Conservation (phyloP, 768 basidiomycete species). For the Lyophyllum semitale region DNA sequence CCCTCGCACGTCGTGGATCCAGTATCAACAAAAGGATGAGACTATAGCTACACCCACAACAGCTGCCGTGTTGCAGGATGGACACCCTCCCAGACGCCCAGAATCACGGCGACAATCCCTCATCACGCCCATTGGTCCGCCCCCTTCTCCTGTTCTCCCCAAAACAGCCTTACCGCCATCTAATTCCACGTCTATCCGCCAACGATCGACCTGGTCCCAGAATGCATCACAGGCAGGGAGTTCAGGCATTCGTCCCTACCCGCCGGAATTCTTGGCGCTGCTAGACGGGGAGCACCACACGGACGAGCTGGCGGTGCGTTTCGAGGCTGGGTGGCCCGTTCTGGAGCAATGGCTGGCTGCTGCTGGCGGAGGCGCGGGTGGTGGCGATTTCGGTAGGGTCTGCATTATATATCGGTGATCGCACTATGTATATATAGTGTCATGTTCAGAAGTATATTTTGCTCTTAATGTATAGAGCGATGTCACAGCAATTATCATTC, state of each 20-base stretch:
- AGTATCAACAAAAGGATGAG: constrained; percentile 38
- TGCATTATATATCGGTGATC: constrained; percentile 75
- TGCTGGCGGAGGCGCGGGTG: constrained; percentile 61
- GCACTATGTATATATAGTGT: background rate
- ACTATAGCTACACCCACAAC: constrained; percentile 13
- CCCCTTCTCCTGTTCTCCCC: constrained; percentile 61
- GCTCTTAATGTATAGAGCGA: background rate
- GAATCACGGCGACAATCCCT: constrained; percentile 44
- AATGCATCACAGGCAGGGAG: constrained; percentile 22
- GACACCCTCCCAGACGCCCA: constrained; percentile 20
- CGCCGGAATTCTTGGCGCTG: constrained; percentile 55
- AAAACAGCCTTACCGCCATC: constrained; percentile 15
- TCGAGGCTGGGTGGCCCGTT: constrained; percentile 82
- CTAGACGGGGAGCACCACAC: constrained; percentile 91
- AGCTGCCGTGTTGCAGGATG: constrained; percentile 15
- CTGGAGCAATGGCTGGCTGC: constrained; percentile 71
- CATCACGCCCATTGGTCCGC: constrained; percentile 44
- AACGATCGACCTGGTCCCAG: constrained; percentile 12
- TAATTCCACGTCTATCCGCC: constrained; percentile 11
- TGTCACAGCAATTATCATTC: constrained; percentile 1
- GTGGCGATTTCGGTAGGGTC: constrained; percentile 73
- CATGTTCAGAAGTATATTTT: background rate
- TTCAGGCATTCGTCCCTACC: constrained; percentile 36
- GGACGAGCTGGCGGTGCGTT: constrained; percentile 84
- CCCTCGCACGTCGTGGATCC: constrained; percentile 48